A percentile compares a stretch with the other conserved stretches of the same genome.
Evolutionary conservation across 257 asterid genomes (phyloP).

Genomic region (Henckelia pumila): DNA sequence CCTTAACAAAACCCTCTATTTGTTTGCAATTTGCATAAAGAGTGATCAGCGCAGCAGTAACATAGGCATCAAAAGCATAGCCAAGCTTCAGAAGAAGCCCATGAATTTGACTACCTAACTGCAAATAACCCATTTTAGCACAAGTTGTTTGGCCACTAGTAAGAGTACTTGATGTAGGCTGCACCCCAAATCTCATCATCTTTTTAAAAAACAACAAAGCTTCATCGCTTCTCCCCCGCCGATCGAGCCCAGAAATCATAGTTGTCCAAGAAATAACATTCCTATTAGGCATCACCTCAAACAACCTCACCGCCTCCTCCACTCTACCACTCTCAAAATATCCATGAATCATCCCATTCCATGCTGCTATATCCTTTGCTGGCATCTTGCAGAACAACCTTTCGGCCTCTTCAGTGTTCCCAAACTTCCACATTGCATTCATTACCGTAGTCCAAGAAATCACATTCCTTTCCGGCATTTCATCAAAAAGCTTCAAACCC

Average conservation of each 20-base stretch:
- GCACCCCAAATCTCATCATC: constrained; percentile 53
- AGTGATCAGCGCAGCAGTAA: constrained; percentile 64
- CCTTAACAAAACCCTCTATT: constrained; percentile 44
- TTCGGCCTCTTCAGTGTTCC: constrained; percentile 67
- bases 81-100: constrained; percentile 57
- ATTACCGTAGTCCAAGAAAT: constrained; percentile 81
- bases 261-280: constrained; percentile 83
- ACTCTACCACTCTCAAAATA: constrained; percentile 55
- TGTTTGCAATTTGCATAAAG: constrained; percentile 65
- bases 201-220: constrained; percentile 46
- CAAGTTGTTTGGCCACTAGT: constrained; percentile 68
- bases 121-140: constrained; percentile 40
- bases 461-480: constrained; percentile 70
- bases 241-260: constrained; percentile 78
- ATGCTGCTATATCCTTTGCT: constrained; percentile 61
- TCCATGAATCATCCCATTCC: constrained; percentile 84
- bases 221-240: constrained; percentile 58
- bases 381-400: constrained; percentile 66
- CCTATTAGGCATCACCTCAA: constrained; percentile 53
- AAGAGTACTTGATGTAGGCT: constrained; percentile 61
- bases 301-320: constrained; percentile 54
- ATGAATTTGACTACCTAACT: constrained; percentile 61
- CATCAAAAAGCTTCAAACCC: constrained; percentile 58
- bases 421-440: constrained; percentile 50
- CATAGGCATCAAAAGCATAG: constrained; percentile 41